Conservation (phyloP, 139 green algal genomes). For the Edaphochlamys debaryana region DNA sequence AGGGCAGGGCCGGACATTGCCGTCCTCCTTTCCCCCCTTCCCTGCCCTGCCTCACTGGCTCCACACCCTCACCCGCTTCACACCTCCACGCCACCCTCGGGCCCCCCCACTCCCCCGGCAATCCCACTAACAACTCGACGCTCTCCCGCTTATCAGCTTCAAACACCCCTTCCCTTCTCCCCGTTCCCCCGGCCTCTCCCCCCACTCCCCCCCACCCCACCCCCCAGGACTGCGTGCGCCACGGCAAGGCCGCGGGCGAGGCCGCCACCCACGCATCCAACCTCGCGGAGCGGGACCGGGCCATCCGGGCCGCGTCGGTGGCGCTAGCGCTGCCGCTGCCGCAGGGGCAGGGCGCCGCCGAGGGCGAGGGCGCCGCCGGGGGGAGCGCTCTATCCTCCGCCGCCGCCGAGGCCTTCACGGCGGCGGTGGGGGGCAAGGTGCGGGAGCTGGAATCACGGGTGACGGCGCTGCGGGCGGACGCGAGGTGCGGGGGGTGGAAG, state of each 20-base stretch:
- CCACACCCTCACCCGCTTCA: too few relatives aligned
- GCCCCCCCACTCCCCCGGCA: too few relatives aligned
- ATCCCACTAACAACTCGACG: too few relatives aligned
- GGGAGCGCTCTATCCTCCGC: neutral
- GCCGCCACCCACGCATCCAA: slow-evolving; percentile 61
- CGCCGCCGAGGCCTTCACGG: slow-evolving; percentile 26
- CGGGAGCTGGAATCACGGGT: slow-evolving; percentile 35
- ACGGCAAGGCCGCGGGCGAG: slow-evolving; percentile 68
- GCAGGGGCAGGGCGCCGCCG: neutral
- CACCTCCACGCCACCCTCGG: too few relatives aligned
- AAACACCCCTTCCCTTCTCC: too few relatives aligned
- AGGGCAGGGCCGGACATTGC: too few relatives aligned
- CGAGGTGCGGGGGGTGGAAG: slow-evolving; percentile 40
- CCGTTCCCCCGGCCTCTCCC: too few relatives aligned
- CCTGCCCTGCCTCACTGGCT: too few relatives aligned
- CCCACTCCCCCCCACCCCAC: too few relatives aligned
- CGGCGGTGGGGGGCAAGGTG: slow-evolving; percentile 23
- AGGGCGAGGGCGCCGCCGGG: neutral
- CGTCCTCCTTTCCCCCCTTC: too few relatives aligned
- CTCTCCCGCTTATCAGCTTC: too few relatives aligned
- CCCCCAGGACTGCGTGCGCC: slow-evolving; percentile 30
- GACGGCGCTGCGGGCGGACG: slow-evolving; percentile 39
- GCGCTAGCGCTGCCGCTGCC: slow-evolving; percentile 34
- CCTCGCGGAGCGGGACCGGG: slow-evolving; percentile 61
- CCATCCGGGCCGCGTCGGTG: slow-evolving; percentile 50